Evolutionary conservation across 2,329 filamentous ascomycete genomes (phyloP), one percentile per base, ranked within the genome.

Genomic region (Aspergillus fijiensis): DNA sequence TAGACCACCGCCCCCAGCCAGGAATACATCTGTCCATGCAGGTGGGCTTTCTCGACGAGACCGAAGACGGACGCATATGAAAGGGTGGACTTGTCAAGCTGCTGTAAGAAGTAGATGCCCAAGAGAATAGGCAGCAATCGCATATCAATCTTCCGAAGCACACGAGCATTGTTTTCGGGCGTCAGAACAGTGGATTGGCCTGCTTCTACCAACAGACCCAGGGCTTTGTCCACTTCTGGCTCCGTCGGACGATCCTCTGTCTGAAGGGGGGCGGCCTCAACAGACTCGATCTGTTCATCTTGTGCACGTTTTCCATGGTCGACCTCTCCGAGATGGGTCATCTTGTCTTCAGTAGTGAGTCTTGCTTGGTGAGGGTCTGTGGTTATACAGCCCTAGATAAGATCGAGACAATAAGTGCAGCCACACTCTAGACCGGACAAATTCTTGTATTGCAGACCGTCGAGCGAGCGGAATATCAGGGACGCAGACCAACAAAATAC

Each of bases 41-140:
- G 81, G 47, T 81, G 69, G 0, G 85, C 82, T 68, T 87, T 84
- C 55, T 86, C 76, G 33, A 85, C 81, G 11, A 89, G 77, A 2
- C 86, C 86, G 64, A 88, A 88, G 11, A 88, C 83, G 0, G 85
- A 87, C 2, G 84, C 84, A 66, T 88, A 89, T 2, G 75, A 78
- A 2, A 88, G 76, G 0, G 84, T 85, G 0, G 85, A 82, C 71
- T 89, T 89, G 74, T 88, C 86, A 5, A 88, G 77, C 11, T 81
- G 82, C 63, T 89, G 86, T 0, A 88, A 78, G 67, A 85, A 87
- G 72, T 88, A 89, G 21, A 87, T 84, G 6, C 80, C 79, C 11
- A 88, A 76, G 59, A 89, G 82, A 57, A 84, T 79, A 0, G 83
- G 82, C 12, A 85, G 72, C 23, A 85, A 77, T 54, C 77, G 70